phyloP scores from a whole-genome alignment of 305 asterid species.

The Fraxinus velutina region DNA sequence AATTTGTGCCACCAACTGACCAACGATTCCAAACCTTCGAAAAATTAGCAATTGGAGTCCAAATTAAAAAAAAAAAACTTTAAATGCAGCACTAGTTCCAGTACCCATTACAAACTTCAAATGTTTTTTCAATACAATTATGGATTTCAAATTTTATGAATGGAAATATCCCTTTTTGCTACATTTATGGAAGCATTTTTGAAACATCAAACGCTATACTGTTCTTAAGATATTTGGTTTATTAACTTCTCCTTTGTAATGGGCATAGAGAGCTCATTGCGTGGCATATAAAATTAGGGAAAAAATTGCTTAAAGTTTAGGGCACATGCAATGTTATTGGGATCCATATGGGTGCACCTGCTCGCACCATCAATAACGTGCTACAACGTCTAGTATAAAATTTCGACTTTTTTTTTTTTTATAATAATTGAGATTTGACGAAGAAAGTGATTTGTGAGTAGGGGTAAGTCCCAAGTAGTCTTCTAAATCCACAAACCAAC shows the following conservation, averaged over 20 bases:
- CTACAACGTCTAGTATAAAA: background rate
- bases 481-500: too few species aligned
- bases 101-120: background rate
- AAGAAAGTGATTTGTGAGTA: too few species aligned
- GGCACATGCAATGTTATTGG: conserved; percentile 33
- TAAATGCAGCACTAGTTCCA: background rate
- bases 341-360: conserved; percentile 4
- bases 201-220: background rate
- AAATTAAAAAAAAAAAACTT: too few species aligned
- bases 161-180: background rate
- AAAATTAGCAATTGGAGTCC: too few species aligned
- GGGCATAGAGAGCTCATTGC: background rate
- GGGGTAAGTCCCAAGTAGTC: too few species aligned
- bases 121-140: too few species aligned
- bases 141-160: background rate
- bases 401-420: background rate
- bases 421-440: too few species aligned
- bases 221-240: background rate
- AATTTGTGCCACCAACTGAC: too few species aligned
- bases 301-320: background rate
- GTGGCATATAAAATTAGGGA: background rate
- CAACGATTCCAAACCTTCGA: too few species aligned
- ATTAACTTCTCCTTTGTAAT: background rate
- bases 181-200: background rate
- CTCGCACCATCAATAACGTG: conserved; percentile 24